These are phyloP conservation scores for Wickerhamomyces chaumierensis DNA, from an alignment of 805 yeast genomes.

Conservation along the genomic window DNA sequence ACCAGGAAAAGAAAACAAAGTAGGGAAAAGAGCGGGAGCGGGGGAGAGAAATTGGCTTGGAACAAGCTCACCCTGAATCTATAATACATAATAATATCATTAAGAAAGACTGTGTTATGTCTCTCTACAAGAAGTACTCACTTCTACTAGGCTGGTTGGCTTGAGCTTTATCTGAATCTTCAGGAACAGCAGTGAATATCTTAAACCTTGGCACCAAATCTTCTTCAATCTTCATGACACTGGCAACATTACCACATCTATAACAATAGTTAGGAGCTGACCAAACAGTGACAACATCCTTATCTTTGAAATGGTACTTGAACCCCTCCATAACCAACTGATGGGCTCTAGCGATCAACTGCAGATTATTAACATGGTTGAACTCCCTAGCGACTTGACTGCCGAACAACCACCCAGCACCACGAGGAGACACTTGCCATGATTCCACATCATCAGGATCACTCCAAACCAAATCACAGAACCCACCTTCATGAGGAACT, in stretches of 20 bases:
- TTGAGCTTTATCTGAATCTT: slow-evolving; percentile 35
- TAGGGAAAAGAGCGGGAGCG: no score
- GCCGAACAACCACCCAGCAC: slow-evolving; percentile 98
- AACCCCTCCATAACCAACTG: slow-evolving; percentile 98
- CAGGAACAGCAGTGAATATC: slow-evolving; percentile 92
- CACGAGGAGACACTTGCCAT: slow-evolving; percentile 97
- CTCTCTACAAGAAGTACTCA: slow-evolving; percentile 20
- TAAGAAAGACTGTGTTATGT: no score
- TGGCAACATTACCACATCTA: slow-evolving; percentile 96
- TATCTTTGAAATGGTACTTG: slow-evolving; percentile 90
- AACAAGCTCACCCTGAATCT: no score
- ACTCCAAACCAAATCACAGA: slow-evolving; percentile 95
- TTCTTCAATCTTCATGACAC: slow-evolving; percentile 93
- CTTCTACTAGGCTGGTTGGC: slow-evolving; percentile 24
- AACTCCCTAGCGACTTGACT: slow-evolving; percentile 89
- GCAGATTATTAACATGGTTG: slow-evolving; percentile 85
- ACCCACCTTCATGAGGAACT: slow-evolving; percentile 98
- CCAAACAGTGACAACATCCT: slow-evolving; percentile 97
- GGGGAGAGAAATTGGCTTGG: no score
- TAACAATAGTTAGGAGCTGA: slow-evolving; percentile 96
- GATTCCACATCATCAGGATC: slow-evolving; percentile 97
- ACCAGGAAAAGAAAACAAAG: no score
- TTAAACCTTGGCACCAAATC: slow-evolving; percentile 80
- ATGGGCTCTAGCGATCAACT: slow-evolving; percentile 90
- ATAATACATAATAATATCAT: no score